phyloP scores from a whole-genome alignment of 306 rosid species.

The Purshia tridentata region DNA sequence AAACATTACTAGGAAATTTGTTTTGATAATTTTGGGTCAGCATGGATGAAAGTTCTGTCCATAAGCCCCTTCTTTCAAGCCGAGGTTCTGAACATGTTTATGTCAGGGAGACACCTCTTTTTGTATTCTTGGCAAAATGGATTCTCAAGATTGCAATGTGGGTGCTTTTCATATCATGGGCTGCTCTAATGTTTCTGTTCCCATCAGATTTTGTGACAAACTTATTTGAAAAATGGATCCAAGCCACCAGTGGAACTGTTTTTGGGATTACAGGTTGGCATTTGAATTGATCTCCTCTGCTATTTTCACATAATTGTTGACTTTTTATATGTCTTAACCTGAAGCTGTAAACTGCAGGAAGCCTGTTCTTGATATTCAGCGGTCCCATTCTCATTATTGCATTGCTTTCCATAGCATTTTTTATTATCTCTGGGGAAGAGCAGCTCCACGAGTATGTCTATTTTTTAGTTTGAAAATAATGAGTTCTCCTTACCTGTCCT shows the following conservation, averaged over 20 bases:
- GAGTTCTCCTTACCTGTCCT: background rate
- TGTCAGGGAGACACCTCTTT: constrained; percentile 27
- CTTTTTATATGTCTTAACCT: constrained; percentile 22
- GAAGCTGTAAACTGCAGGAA: constrained; percentile 47
- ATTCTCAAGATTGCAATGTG: constrained; percentile 51
- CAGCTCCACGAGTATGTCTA: constrained; percentile 50
- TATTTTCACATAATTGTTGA: background rate
- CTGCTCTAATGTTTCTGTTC: constrained; percentile 41
- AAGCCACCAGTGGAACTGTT: constrained; percentile 29
- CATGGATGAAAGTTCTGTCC: constrained; percentile 50
- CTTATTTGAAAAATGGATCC: constrained; percentile 25
- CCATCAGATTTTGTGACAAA: constrained; percentile 40
- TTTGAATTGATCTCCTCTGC: background rate
- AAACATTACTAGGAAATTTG: background rate
- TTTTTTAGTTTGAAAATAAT: background rate
- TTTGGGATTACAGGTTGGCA: constrained; percentile 63
- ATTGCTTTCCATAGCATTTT: constrained; percentile 56
- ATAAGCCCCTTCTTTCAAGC: constrained; percentile 47
- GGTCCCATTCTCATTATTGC: constrained; percentile 70
- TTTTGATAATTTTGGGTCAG: background rate
- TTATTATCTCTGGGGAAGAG: constrained; percentile 56
- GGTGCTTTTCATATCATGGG: constrained; percentile 55
- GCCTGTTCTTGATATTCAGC: constrained; percentile 47
- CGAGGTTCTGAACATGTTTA: constrained; percentile 27
- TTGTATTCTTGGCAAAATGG: constrained; percentile 45